phyloP scores from a whole-genome alignment of 1,284 basidiomycete genomes.

The Boletus semigastroideus region DNA sequence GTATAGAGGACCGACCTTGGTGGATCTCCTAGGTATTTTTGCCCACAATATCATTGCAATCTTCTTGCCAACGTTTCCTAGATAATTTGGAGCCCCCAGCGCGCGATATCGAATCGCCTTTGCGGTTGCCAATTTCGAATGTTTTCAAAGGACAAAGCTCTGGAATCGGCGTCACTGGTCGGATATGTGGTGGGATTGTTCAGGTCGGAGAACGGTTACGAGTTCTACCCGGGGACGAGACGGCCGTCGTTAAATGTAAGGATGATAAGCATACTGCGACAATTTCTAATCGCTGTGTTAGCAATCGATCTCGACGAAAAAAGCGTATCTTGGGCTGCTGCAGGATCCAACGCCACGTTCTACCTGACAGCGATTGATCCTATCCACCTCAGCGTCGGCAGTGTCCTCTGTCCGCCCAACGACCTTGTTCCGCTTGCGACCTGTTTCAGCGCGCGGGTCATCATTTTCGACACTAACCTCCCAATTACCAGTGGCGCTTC shows the following conservation, averaged over 20 bases:
- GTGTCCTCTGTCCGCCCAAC: slow-evolving; percentile 79
- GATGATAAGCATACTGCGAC: slow-evolving; percentile 1
- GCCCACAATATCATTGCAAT: background rate
- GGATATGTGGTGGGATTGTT: slow-evolving; percentile 84
- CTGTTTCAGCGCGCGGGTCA: slow-evolving; percentile 82
- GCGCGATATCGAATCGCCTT: slow-evolving; percentile 73
- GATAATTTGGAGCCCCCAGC: slow-evolving; percentile 82
- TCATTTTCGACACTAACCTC: slow-evolving; percentile 90
- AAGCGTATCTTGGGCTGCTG: slow-evolving; percentile 82
- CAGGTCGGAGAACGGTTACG: slow-evolving; percentile 90
- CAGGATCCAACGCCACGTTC: slow-evolving; percentile 87
- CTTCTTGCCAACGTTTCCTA: slow-evolving; percentile 28
- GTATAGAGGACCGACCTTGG: slow-evolving; percentile 87
- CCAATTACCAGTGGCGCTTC: slow-evolving; percentile 89
- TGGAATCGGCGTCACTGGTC: slow-evolving; percentile 82
- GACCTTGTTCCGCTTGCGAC: slow-evolving; percentile 75
- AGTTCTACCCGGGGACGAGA: slow-evolving; percentile 91
- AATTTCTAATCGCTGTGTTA: slow-evolving; percentile 34
- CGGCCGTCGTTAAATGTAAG: slow-evolving; percentile 78
- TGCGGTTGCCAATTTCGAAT: slow-evolving; percentile 91
- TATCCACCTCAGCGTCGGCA: slow-evolving; percentile 84
- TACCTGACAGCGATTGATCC: slow-evolving; percentile 86
- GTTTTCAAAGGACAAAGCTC: slow-evolving; percentile 90
- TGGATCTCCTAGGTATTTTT: slow-evolving; percentile 75
- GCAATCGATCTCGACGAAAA: slow-evolving; percentile 88